These are phyloP conservation scores for Azolla pinnata DNA, from an alignment of 75 land plant genomes.

Conservation along the genomic window DNA sequence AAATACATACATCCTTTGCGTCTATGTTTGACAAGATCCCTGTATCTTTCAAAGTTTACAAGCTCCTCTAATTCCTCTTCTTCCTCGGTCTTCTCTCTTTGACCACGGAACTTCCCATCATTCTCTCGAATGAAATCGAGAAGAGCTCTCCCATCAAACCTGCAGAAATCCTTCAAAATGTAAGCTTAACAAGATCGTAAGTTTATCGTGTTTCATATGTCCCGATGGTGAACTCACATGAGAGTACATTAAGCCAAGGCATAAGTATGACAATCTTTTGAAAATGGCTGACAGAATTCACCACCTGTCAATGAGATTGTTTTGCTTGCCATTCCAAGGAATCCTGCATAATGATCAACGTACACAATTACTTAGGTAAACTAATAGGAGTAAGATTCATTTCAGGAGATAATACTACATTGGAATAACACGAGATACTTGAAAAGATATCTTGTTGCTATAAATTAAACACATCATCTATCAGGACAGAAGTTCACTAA, in stretches of 20 bases:
- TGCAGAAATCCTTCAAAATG: constrained; percentile 10
- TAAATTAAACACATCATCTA: no score
- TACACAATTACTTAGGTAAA: not conserved
- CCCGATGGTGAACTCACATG: not conserved
- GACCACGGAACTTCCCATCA: constrained; percentile 24
- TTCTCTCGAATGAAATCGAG: constrained; percentile 88
- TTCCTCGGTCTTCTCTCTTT: constrained; percentile 77
- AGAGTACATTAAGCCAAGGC: constrained; percentile 2
- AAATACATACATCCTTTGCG: constrained; percentile 92
- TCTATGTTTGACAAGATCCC: constrained; percentile 99
- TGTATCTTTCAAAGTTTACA: constrained; percentile 99
- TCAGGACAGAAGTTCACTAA: no score
- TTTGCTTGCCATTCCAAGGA: constrained; percentile 94
- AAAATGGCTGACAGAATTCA: constrained; percentile 5
- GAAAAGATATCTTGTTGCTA: no score
- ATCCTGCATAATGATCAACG: constrained; percentile 39
- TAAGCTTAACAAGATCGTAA: not conserved
- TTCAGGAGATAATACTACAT: no score
- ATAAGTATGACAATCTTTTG: not conserved
- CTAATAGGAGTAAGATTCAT: no score
- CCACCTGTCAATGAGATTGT: constrained; percentile 84
- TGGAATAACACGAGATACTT: no score
- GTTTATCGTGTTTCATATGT: not conserved
- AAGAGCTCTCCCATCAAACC: constrained; percentile 99
- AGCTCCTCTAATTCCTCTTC: constrained; percentile 98